These are phyloP conservation scores for Cucurbita pepo DNA, from an alignment of 306 rosid genomes.

Conservation along the genomic window DNA sequence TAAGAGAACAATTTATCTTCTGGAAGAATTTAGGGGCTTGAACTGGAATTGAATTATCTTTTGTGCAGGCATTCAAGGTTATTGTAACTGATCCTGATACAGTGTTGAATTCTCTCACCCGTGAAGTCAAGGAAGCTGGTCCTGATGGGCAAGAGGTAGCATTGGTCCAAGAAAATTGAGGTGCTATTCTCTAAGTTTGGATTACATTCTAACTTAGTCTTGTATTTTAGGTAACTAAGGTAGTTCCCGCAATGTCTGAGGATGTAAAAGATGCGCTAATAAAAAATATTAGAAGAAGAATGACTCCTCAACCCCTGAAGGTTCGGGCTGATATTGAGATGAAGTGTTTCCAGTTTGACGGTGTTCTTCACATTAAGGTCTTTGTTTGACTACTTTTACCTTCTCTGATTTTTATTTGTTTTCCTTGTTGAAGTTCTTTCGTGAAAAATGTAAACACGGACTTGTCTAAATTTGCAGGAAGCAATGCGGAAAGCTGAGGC, in stretches of 20 bases:
- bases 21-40: not conserved
- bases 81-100: slow-evolving; percentile 85
- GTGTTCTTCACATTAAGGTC: slow-evolving; percentile 92
- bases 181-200: not conserved
- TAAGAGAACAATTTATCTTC: not conserved
- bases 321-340: slow-evolving; percentile 91
- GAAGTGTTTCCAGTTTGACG: slow-evolving; percentile 96
- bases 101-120: slow-evolving; percentile 57
- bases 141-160: slow-evolving; percentile 91
- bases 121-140: slow-evolving; percentile 69
- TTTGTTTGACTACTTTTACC: not conserved
- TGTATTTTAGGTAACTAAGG: slow-evolving; percentile 46
- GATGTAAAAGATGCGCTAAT: slow-evolving; percentile 70
- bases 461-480: slow-evolving; percentile 34
- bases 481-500: slow-evolving; percentile 96
- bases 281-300: slow-evolving; percentile 74
- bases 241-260: slow-evolving; percentile 76
- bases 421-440: not conserved
- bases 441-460: not conserved
- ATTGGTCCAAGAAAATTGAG: not conserved
- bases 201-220: not conserved
- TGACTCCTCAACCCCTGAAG: slow-evolving; percentile 96
- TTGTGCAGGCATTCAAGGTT: slow-evolving; percentile 71
- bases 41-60: slow-evolving; percentile 1
- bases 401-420: not conserved